A percentile compares a stretch with the other conserved stretches of the same genome.
phyloP scores from a whole-genome alignment of 305 asterid species.

The Ilex paraguariensis region DNA sequence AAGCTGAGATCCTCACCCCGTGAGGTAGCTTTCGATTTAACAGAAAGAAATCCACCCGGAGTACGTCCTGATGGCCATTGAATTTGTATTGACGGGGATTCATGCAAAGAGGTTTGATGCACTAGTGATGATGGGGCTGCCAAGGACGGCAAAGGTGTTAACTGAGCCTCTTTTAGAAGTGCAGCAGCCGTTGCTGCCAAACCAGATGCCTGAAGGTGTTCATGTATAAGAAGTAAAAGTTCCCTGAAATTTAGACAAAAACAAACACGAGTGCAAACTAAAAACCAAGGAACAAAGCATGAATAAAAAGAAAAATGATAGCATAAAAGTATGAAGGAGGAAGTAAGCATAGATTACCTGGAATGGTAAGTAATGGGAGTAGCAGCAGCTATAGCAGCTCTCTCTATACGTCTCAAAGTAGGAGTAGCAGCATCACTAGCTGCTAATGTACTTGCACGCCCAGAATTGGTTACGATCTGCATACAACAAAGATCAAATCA shows the following conservation, averaged over 20 bases:
- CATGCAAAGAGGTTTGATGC: slow-evolving; percentile 70
- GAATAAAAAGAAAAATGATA: slow-evolving; percentile 1
- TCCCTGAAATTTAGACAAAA: slow-evolving; percentile 50
- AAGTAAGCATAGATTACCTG: slow-evolving; percentile 41
- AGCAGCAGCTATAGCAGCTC: slow-evolving; percentile 99
- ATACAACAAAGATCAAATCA: slow-evolving; percentile 12
- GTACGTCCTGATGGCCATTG: slow-evolving; percentile 95
- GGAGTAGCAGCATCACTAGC: slow-evolving; percentile 99
- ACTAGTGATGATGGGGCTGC: slow-evolving; percentile 83
- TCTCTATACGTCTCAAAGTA: slow-evolving; percentile 94
- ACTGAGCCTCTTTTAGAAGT: slow-evolving; percentile 87
- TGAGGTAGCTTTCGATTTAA: slow-evolving; percentile 39
- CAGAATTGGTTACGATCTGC: slow-evolving; percentile 94
- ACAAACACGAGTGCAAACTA: slow-evolving; percentile 8
- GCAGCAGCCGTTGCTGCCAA: slow-evolving; percentile 59
- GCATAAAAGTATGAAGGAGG: slow-evolving; percentile 9
- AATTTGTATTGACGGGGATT: slow-evolving; percentile 52
- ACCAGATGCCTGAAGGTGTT: slow-evolving; percentile 96
- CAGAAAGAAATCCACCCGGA: slow-evolving; percentile 66
- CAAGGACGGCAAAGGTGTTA: slow-evolving; percentile 86
- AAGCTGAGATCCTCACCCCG: slow-evolving; percentile 42
- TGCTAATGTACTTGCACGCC: slow-evolving; percentile 96
- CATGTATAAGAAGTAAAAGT: slow-evolving; percentile 86
- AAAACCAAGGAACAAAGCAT: not conserved
- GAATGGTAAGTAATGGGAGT: slow-evolving; percentile 96